Conservation (phyloP, 306 rosid species). For the Cyamopsis tetragonoloba region DNA sequence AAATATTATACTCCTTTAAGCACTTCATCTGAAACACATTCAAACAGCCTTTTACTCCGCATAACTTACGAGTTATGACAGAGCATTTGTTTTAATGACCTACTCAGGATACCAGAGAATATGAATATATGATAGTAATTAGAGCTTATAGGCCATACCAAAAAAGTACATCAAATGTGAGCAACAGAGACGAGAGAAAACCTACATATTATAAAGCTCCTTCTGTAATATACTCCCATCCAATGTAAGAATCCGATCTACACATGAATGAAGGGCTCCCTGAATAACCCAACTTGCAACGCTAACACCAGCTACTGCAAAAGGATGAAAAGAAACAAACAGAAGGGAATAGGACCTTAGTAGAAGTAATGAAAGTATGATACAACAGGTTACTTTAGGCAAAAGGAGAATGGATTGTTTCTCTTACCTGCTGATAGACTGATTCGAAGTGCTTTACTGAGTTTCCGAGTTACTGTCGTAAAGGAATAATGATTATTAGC, state of each 20-base stretch:
- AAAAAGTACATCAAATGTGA: constrained; percentile 9
- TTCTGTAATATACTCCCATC: constrained; percentile 71
- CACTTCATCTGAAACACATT: too few species aligned
- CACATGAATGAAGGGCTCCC: constrained; percentile 42
- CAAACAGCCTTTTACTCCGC: too few species aligned
- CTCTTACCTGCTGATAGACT: constrained; percentile 47
- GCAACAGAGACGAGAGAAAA: constrained; percentile 27
- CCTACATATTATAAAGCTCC: constrained; percentile 75
- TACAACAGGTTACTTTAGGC: neutral
- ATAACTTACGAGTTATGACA: neutral
- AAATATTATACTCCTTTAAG: too few species aligned
- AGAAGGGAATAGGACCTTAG: neutral
- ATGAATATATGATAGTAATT: neutral
- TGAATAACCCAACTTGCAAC: constrained; percentile 44
- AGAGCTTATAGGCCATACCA: constrained; percentile 16
- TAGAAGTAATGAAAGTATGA: neutral
- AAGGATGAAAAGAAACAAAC: constrained; percentile 25
- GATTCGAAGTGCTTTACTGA: constrained; percentile 30
- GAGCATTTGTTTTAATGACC: neutral
- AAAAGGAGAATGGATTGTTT: constrained; percentile 9
- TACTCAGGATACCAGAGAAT: constrained; percentile 8
- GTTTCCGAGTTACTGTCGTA: constrained; percentile 63
- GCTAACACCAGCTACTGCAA: constrained; percentile 52
- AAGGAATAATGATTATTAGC: constrained; percentile 22
- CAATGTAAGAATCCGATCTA: constrained; percentile 58